phyloP scores from a whole-genome alignment of 2,329 filamentous ascomycete genomes.

The Pseudogymnoascus sp. region DNA sequence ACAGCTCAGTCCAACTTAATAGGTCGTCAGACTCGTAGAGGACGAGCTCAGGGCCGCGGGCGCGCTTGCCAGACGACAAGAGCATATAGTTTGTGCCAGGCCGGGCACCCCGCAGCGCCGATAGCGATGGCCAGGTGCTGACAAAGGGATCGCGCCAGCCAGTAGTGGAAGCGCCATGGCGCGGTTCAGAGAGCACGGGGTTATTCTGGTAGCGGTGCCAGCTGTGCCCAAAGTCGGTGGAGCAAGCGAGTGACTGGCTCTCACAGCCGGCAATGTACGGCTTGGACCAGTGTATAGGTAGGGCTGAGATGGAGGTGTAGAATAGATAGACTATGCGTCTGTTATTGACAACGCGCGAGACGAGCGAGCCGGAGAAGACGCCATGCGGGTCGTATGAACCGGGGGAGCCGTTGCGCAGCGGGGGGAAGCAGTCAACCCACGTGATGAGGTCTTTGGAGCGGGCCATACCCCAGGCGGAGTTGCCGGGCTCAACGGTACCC shows the following conservation, averaged over 20 bases:
- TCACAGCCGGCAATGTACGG: constrained; percentile 20
- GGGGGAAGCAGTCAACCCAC: background rate
- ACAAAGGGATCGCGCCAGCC: constrained; percentile 22
- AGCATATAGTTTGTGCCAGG: constrained; percentile 18
- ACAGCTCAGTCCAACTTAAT: constrained; percentile 16
- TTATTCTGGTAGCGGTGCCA: constrained; percentile 17
- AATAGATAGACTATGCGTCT: constrained; percentile 17
- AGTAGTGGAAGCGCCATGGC: constrained; percentile 14
- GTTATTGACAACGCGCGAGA: constrained; percentile 15
- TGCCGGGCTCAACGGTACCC: background rate
- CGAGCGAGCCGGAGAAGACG: constrained; percentile 19
- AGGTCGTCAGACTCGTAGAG: constrained; percentile 18
- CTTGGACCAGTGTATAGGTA: constrained; percentile 21
- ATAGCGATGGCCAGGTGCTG: constrained; percentile 16
- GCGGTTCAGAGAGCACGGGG: constrained; percentile 16
- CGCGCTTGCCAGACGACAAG: constrained; percentile 17
- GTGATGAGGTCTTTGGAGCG: background rate
- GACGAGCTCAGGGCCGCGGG: constrained; percentile 15
- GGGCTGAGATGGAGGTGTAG: constrained; percentile 18
- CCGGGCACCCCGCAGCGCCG: constrained; percentile 9
- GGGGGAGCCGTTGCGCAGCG: constrained; percentile 10
- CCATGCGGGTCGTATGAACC: constrained; percentile 18
- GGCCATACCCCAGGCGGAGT: background rate
- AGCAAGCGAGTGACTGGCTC: constrained; percentile 19
- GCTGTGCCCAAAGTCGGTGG: constrained; percentile 17